Evolutionary conservation across 345 rosid genomes (phyloP).

Genomic region (Isatis tinctoria): DNA sequence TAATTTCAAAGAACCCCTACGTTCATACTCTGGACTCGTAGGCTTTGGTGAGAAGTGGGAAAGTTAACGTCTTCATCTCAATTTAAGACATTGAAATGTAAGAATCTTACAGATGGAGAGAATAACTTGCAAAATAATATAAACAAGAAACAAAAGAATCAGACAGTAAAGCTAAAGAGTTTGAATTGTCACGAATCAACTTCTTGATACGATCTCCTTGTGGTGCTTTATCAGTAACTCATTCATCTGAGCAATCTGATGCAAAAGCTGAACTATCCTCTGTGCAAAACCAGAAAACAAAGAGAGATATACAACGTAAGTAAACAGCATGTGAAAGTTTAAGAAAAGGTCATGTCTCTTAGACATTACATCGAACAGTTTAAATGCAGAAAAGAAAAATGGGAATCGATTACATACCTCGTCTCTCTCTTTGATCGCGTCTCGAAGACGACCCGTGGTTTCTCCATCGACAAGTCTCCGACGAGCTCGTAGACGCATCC

Average conservation of each 20-base stretch:
- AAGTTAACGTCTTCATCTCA: not conserved
- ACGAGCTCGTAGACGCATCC: slow-evolving; percentile 36
- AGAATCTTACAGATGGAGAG: not conserved
- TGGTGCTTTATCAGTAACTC: slow-evolving; percentile 46
- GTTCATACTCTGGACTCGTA: not conserved
- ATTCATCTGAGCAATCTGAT: slow-evolving; percentile 57
- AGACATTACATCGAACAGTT: slow-evolving; percentile 30
- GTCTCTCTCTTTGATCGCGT: slow-evolving; percentile 40
- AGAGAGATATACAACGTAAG: not conserved
- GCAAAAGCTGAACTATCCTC: slow-evolving; percentile 49
- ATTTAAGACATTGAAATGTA: not conserved
- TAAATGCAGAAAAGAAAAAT: not conserved
- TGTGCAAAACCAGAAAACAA: slow-evolving; percentile 13
- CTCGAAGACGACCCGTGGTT: slow-evolving; percentile 22
- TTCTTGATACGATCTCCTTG: slow-evolving; percentile 32
- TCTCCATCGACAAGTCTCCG: slow-evolving; percentile 22
- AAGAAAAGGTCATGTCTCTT: not conserved
- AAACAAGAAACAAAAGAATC: slow-evolving; percentile 25
- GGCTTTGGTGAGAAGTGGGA: not conserved
- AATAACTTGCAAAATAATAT: not conserved
- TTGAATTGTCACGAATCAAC: slow-evolving; percentile 10
- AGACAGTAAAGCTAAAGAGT: not conserved
- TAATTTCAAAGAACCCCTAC: not conserved
- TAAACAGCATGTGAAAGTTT: not conserved
- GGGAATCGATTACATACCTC: slow-evolving; percentile 24